Conservation (phyloP, 768 basidiomycete species). For the Suillus clintonianus region DNA sequence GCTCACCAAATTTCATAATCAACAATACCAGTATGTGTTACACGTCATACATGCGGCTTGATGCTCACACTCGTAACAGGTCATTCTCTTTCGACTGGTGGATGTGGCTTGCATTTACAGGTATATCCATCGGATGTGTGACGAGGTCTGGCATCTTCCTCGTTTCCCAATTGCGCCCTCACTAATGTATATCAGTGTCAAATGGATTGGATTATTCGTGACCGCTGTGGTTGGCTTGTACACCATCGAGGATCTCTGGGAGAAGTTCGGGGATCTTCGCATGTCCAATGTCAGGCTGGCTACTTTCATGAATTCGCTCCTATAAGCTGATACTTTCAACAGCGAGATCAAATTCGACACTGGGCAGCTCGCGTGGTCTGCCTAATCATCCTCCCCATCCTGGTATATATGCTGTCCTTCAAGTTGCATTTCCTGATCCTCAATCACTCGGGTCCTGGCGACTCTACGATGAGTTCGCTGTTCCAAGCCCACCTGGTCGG, state of each 20-base stretch:
- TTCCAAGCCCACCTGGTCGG: constrained; percentile 97
- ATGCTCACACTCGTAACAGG: constrained; percentile 39
- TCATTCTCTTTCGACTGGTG: constrained; percentile 98
- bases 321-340: constrained; percentile 11
- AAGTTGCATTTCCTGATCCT: constrained; percentile 95
- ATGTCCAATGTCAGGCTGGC: constrained; percentile 76
- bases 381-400: constrained; percentile 85
- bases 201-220: constrained; percentile 95
- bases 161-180: background rate
- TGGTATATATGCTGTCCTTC: constrained; percentile 93
- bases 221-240: constrained; percentile 94
- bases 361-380: constrained; percentile 87
- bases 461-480: constrained; percentile 97
- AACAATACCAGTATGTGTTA: constrained; percentile 81
- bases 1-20: constrained; percentile 95
- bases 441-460: constrained; percentile 93
- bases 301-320: background rate
- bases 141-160: constrained; percentile 58
- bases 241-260: constrained; percentile 97
- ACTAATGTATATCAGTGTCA: constrained; percentile 59
- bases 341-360: constrained; percentile 88
- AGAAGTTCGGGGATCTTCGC: constrained; percentile 93
- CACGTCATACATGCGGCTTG: background rate
- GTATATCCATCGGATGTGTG: constrained; percentile 94
- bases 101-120: constrained; percentile 91